These are phyloP conservation scores for Seiridium unicorne DNA, from an alignment of 2,329 filamentous ascomycete species.

Conservation along the genomic window DNA sequence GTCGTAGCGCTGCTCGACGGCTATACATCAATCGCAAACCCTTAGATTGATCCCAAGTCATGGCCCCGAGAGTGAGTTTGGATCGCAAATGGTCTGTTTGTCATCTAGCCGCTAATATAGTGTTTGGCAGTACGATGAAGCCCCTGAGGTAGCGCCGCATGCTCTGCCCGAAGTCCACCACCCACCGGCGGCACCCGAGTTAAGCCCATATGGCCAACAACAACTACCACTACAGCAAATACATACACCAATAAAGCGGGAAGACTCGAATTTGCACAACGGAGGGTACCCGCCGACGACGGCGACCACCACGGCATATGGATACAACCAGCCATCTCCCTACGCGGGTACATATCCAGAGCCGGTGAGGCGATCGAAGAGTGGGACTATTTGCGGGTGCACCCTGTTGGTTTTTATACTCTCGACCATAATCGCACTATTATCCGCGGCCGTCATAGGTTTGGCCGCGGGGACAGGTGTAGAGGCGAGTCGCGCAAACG, in stretches of 20 bases:
- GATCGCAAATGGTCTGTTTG: not conserved
- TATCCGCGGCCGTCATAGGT: conserved; percentile 40
- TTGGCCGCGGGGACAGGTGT: conserved; percentile 43
- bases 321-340: conserved; percentile 17
- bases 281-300: conserved; percentile 12
- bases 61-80: conserved; percentile 7
- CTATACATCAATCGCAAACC: not conserved
- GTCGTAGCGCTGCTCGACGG: not conserved
- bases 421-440: conserved; percentile 35
- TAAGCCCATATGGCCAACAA: conserved; percentile 14
- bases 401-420: conserved; percentile 38
- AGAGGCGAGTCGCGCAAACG: conserved; percentile 35
- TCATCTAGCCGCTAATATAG: not conserved
- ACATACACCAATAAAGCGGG: conserved; percentile 15
- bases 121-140: conserved; percentile 24
- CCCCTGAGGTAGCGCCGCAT: conserved; percentile 25
- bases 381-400: conserved; percentile 31
- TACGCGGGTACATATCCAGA: conserved; percentile 10
- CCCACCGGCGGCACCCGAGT: conserved; percentile 23
- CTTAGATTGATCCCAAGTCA: not conserved
- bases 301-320: conserved; percentile 12
- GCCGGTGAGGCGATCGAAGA: conserved; percentile 12
- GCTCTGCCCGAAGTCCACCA: conserved; percentile 27
- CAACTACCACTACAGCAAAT: not conserved
- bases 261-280: conserved; percentile 13